These are phyloP conservation scores for Plenodomus tracheiphilus DNA, from an alignment of 2,329 filamentous ascomycete species.

Conservation along the genomic window DNA sequence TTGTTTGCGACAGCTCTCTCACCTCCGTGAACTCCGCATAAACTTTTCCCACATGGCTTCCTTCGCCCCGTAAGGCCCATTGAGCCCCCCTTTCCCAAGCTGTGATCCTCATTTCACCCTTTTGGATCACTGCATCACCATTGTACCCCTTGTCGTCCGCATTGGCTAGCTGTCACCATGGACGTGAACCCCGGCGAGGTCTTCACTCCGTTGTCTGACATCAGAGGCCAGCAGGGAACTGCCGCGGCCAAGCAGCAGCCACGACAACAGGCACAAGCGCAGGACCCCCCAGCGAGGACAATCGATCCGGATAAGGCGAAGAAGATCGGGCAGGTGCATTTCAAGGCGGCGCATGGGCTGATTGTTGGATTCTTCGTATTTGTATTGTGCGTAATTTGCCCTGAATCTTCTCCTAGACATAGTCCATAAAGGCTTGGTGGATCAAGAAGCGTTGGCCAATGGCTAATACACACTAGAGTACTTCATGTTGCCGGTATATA, in stretches of 20 bases:
- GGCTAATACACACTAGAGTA: slow-evolving; percentile 49
- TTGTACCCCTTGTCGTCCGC: slow-evolving; percentile 1
- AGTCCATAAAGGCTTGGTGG: too few relatives aligned
- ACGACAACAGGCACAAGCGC: slow-evolving; percentile 24
- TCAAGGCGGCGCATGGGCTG: slow-evolving; percentile 57
- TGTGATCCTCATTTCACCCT: slow-evolving; percentile 4
- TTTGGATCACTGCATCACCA: slow-evolving; percentile 1
- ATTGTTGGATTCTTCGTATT: slow-evolving; percentile 69
- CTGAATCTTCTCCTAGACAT: too few relatives aligned
- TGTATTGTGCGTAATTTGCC: slow-evolving; percentile 58
- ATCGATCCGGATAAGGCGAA: slow-evolving; percentile 33
- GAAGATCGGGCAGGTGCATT: slow-evolving; percentile 52
- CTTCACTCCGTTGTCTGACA: slow-evolving; percentile 42
- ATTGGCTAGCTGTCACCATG: slow-evolving; percentile 28
- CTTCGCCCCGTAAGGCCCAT: slow-evolving; percentile 21
- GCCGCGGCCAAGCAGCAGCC: slow-evolving; percentile 27
- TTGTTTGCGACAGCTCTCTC: slow-evolving; percentile 10
- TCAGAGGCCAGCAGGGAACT: slow-evolving; percentile 40
- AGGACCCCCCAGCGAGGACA: slow-evolving; percentile 5
- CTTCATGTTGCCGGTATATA: slow-evolving; percentile 82
- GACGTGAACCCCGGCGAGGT: slow-evolving; percentile 45
- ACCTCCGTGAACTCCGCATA: slow-evolving; percentile 11
- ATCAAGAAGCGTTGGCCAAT: neutral
- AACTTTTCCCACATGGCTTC: slow-evolving; percentile 20
- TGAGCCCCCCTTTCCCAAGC: slow-evolving; percentile 4